Evolutionary conservation across 2,329 filamentous ascomycete species (phyloP), one percentile per base, ranked within the genome.

Genomic region (Decorospora gaudefroyi): DNA sequence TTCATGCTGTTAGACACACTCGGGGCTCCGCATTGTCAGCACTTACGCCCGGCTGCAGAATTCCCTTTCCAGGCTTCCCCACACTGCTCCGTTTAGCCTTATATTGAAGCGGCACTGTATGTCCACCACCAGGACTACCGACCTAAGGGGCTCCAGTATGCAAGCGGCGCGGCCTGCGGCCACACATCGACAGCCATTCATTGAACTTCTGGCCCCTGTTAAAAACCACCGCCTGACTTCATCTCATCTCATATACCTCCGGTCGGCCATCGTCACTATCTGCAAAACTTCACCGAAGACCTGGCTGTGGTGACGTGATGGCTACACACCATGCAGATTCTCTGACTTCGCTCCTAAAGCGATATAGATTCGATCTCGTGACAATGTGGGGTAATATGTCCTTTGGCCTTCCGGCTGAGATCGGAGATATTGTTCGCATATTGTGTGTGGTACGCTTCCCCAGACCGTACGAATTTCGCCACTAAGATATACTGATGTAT

Each of bases 1-100:
- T 41, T 46, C 41, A 46, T 46, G 42, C 36, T 49, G 42, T 41
- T 27, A 22, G 13, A 35, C 23, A 36, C 31, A 16, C 27, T 22
- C 19, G 17, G 10, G n/a, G 35, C 30, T 26, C 22, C 29, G 29
- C 15, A 43, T 12, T 17, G 27, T 38, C 41, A 38, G 27, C 41
- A 26, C 31, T 26, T 39, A 45, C 32, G 16, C 18, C 28, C 31
- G 18, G 36, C 37, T 51, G 36, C 49, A 49, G 25, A 26, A 16
- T 9, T 23, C 18, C 27, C 12, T 19, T 34, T 27, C 34, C 31
- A 41, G 17, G 33, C 19, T 41, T 31, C 36, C 28, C 33, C 28
- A 36, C 27, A 44, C 16, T 5, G 2, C 19, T 26, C 27, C 19
- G 29, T 41, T 49, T 41, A 42, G 31, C 29, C 37, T 21, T 32